Evolutionary conservation across 306 rosid genomes (phyloP).

Genomic region (Cucumis melo): DNA sequence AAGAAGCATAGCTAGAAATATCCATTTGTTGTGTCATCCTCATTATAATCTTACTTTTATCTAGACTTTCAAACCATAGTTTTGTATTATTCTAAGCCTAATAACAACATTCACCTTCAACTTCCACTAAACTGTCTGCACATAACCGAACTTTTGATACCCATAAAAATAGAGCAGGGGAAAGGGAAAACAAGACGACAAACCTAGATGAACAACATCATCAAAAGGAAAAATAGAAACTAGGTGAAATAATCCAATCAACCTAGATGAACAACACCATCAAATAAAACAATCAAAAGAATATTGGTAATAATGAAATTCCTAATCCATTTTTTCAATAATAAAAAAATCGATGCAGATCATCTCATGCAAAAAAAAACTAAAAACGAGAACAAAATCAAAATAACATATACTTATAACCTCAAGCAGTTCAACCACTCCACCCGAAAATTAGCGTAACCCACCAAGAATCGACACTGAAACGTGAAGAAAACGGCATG

Average conservation of each 20-base stretch:
- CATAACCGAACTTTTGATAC: neutral
- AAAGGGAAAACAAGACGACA: neutral
- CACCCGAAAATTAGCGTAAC: neutral
- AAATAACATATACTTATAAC: neutral
- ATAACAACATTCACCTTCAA: constrained; percentile 3
- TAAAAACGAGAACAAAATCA: no score
- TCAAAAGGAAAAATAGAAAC: no score
- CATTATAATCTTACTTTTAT: neutral
- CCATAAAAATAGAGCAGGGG: neutral
- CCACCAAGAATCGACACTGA: neutral
- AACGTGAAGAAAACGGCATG: neutral
- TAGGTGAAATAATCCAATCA: no score
- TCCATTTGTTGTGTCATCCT: neutral
- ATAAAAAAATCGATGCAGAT: no score
- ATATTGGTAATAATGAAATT: no score
- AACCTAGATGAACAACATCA: no score
- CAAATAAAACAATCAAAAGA: no score
- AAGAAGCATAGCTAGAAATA: neutral
- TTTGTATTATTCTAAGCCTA: constrained; percentile 4
- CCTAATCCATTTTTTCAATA: no score
- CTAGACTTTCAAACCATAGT: neutral
- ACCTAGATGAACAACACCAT: no score
- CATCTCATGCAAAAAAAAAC: no score
- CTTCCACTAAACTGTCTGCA: neutral
- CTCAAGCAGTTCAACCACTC: neutral